Evolutionary conservation across 2,329 filamentous ascomycete species (phyloP).

Genomic region (Fusarium sp.): DNA sequence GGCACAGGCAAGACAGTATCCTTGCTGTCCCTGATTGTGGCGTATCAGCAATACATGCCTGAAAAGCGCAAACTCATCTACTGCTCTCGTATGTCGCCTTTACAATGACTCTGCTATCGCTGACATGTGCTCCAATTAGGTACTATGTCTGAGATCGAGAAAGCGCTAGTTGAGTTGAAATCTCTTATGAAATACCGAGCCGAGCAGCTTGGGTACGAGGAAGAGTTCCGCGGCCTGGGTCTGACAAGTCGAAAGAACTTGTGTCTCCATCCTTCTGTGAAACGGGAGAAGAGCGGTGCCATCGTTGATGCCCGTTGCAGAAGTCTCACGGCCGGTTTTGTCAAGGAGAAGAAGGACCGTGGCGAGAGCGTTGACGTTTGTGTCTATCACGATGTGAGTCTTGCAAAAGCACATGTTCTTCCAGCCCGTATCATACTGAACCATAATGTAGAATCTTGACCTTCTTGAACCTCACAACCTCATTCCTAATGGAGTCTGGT

Average conservation of each 20-base stretch:
- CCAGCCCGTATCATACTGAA: slow-evolving; percentile 22
- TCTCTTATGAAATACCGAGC: slow-evolving; percentile 95
- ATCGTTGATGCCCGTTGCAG: slow-evolving; percentile 97
- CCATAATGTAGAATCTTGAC: slow-evolving; percentile 80
- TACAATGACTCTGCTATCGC: slow-evolving; percentile 9
- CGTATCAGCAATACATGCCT: slow-evolving; percentile 94
- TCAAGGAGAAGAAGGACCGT: slow-evolving; percentile 96
- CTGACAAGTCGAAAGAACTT: slow-evolving; percentile 97
- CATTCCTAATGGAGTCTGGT: slow-evolving; percentile 95
- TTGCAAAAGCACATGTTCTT: background rate
- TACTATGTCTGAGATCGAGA: slow-evolving; percentile 99
- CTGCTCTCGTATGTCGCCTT: slow-evolving; percentile 79
- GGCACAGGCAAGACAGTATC: slow-evolving; percentile 98
- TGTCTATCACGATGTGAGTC: slow-evolving; percentile 88
- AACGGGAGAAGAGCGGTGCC: slow-evolving; percentile 93
- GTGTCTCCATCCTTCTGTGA: slow-evolving; percentile 95
- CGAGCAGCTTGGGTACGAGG: slow-evolving; percentile 88
- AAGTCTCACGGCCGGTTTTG: slow-evolving; percentile 95
- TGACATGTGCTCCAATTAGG: slow-evolving; percentile 56
- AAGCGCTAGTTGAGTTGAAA: slow-evolving; percentile 92
- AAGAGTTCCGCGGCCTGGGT: slow-evolving; percentile 93
- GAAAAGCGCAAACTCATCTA: slow-evolving; percentile 98
- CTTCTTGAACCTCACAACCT: slow-evolving; percentile 95
- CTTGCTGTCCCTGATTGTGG: slow-evolving; percentile 92
- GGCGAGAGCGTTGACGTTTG: slow-evolving; percentile 96